phyloP scores from a whole-genome alignment of 2,329 filamentous ascomycete genomes.

The Kalmusia sp. region DNA sequence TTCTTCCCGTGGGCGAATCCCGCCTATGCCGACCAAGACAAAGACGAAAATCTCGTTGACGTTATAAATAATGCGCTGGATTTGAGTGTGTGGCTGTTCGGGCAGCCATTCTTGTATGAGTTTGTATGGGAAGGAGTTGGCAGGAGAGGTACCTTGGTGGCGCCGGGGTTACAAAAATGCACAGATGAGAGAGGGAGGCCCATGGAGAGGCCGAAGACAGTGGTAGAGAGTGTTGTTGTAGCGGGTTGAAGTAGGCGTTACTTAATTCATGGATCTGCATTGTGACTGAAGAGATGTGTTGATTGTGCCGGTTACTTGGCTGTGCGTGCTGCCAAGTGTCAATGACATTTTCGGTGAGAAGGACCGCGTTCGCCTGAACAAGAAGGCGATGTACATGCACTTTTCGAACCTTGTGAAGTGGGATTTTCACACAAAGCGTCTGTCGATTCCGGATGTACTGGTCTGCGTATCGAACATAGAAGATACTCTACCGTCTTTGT shows the following conservation, averaged over 20 bases:
- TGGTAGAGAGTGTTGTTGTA: conserved; percentile 12
- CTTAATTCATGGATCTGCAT: no score
- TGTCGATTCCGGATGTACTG: no score
- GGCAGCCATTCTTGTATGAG: conserved; percentile 31
- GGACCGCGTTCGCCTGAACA: no score
- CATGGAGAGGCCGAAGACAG: conserved; percentile 5
- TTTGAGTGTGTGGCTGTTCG: conserved; percentile 36
- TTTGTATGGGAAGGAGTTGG: conserved; percentile 36
- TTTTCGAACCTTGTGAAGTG: no score
- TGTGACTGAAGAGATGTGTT: no score
- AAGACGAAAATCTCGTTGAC: conserved; percentile 34
- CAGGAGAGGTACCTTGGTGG: conserved; percentile 29
- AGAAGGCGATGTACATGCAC: no score
- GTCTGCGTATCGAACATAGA: no score
- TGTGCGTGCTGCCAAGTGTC: no score
- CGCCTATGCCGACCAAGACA: conserved; percentile 29
- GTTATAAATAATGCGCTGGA: conserved; percentile 36
- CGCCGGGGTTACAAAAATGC: conserved; percentile 26
- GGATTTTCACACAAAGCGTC: no score
- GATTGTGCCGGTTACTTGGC: no score
- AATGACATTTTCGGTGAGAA: no score
- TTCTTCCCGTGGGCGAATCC: conserved; percentile 47
- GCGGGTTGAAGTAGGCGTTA: conserved; percentile 2
- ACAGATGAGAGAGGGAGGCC: conserved; percentile 12
- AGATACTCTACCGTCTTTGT: no score